A percentile compares a stretch with the other conserved stretches of the same genome.
phyloP scores from a whole-genome alignment of 768 basidiomycete species.

The Lepiota venenata region DNA sequence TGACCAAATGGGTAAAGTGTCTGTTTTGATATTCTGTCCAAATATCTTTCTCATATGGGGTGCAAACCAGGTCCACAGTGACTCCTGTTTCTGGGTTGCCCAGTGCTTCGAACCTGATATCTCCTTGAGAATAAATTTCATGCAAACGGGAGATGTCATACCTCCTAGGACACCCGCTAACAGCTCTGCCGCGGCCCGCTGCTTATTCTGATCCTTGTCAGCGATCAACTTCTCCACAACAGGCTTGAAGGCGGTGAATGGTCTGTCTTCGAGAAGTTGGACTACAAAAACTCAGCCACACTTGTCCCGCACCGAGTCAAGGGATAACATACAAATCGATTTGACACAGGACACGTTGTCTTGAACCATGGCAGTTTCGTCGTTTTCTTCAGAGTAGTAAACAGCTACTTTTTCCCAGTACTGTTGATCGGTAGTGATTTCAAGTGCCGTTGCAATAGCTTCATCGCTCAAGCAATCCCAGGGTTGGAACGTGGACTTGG shows the following conservation, averaged over 20 bases:
- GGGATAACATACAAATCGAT: constrained; percentile 57
- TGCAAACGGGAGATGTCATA: constrained; percentile 16
- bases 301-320: background rate
- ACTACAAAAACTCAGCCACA: constrained; percentile 35
- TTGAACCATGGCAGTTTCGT: constrained; percentile 57
- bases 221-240: constrained; percentile 59
- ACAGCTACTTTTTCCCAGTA: constrained; percentile 71
- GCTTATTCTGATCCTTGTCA: constrained; percentile 81
- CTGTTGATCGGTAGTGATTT: constrained; percentile 38
- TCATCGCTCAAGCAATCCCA: constrained; percentile 56
- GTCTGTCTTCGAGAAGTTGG: constrained; percentile 75
- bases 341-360: constrained; percentile 74
- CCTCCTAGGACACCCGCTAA: constrained; percentile 71
- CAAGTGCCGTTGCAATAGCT: constrained; percentile 47
- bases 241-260: constrained; percentile 59
- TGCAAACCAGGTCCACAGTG: constrained; percentile 79
- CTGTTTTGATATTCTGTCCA: constrained; percentile 70
- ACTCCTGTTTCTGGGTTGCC: constrained; percentile 64
- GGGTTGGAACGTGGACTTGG: constrained; percentile 48
- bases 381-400: constrained; percentile 78
- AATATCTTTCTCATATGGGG: constrained; percentile 67
- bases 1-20: constrained; percentile 77
- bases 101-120: constrained; percentile 80
- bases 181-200: constrained; percentile 83
- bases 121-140: constrained; percentile 11